Evolutionary conservation across 2,329 filamentous ascomycete genomes (phyloP).

Genomic region (Dichotomopilus funicola): DNA sequence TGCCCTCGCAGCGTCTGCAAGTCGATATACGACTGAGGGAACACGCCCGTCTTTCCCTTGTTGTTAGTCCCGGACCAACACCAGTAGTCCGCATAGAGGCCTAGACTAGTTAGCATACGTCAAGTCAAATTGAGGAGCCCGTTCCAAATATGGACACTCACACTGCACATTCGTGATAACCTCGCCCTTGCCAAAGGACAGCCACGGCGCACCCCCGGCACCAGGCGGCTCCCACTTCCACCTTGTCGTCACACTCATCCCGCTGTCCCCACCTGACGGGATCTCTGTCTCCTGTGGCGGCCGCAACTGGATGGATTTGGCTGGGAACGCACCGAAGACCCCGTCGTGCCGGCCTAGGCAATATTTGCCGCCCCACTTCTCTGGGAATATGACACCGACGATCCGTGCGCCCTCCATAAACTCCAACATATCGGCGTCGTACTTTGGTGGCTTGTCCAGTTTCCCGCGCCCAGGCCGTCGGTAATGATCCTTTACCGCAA

Average conservation of each 20-base stretch:
- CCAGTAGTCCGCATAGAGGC: slow-evolving; percentile 30
- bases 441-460: slow-evolving; percentile 29
- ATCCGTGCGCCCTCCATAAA: slow-evolving; percentile 43
- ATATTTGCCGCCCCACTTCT: slow-evolving; percentile 49
- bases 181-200: slow-evolving; percentile 61
- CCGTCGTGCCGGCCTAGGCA: slow-evolving; percentile 53
- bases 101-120: slow-evolving; percentile 6
- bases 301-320: slow-evolving; percentile 43
- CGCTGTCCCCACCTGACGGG: slow-evolving; percentile 40
- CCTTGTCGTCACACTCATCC: slow-evolving; percentile 41
- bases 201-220: slow-evolving; percentile 39
- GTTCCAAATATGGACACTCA: slow-evolving; percentile 28
- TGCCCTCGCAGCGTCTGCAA: slow-evolving; percentile 11
- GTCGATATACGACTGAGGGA: slow-evolving; percentile 24
- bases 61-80: slow-evolving; percentile 33
- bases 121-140: too few relatives aligned
- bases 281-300: slow-evolving; percentile 41
- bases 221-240: slow-evolving; percentile 48
- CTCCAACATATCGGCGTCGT: slow-evolving; percentile 31
- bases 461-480: slow-evolving; percentile 31
- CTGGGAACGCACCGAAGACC: slow-evolving; percentile 42
- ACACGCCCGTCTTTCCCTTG: slow-evolving; percentile 31
- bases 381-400: slow-evolving; percentile 45
- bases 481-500: slow-evolving; percentile 31
- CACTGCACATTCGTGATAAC: slow-evolving; percentile 58